Evolutionary conservation across 2,329 filamentous ascomycete species (phyloP).

Genomic region (Botrytis squamosa): DNA sequence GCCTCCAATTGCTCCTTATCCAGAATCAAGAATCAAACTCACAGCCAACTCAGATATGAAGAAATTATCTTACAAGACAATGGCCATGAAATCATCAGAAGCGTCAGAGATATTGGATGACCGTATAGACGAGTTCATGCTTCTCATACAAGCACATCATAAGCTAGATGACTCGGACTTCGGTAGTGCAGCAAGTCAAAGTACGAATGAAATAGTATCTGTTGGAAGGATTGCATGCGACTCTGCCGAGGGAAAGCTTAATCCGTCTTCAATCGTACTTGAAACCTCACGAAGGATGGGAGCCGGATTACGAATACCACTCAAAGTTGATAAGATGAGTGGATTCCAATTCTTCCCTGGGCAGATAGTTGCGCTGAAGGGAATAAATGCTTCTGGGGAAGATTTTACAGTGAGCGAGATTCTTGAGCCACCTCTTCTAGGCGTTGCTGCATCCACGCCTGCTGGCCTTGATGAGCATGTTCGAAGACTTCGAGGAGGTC

Average conservation of each 20-base stretch:
- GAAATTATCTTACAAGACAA: constrained; percentile 86
- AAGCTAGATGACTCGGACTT: constrained; percentile 76
- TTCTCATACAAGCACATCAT: constrained; percentile 71
- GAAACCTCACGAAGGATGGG: constrained; percentile 85
- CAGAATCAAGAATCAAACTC: constrained; percentile 77
- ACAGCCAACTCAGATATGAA: constrained; percentile 85
- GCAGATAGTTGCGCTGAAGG: constrained; percentile 83
- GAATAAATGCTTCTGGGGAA: constrained; percentile 81
- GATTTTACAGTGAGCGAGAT: constrained; percentile 80
- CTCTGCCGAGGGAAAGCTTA: constrained; percentile 80
- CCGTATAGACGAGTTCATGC: constrained; percentile 84
- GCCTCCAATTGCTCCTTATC: constrained; percentile 67
- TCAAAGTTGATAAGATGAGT: constrained; percentile 69
- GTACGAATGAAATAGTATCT: constrained; percentile 82
- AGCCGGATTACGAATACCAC: constrained; percentile 74
- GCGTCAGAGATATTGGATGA: constrained; percentile 93
- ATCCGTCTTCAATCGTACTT: constrained; percentile 78
- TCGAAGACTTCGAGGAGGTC: constrained; percentile 63
- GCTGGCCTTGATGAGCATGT: constrained; percentile 66
- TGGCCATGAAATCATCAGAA: constrained; percentile 93
- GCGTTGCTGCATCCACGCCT: constrained; percentile 68
- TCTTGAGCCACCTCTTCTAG: constrained; percentile 71
- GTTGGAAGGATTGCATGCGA: constrained; percentile 92
- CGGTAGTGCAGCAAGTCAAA: constrained; percentile 81
- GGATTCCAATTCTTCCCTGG: constrained; percentile 88